These are phyloP conservation scores for Zasmidium cellare DNA, from an alignment of 2,329 filamentous ascomycete species.

Conservation along the genomic window DNA sequence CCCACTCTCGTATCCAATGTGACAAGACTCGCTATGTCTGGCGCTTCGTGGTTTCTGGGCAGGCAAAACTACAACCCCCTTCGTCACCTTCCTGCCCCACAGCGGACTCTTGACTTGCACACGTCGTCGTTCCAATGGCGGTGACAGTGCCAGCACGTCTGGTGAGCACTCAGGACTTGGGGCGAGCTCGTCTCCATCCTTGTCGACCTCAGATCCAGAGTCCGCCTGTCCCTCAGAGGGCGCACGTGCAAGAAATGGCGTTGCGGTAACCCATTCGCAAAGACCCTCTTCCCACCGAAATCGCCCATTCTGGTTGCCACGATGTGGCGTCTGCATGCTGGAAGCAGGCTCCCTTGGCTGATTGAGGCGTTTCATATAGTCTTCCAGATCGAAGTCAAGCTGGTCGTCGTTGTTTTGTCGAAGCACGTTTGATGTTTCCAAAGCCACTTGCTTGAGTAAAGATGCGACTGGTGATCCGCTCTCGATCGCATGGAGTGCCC, in stretches of 20 bases:
- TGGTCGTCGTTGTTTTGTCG: slow-evolving; percentile 11
- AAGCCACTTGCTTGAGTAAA: slow-evolving; percentile 11
- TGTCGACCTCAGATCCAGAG: not conserved
- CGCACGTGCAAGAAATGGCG: slow-evolving; percentile 37
- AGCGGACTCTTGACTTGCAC: not conserved
- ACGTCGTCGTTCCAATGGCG: not conserved
- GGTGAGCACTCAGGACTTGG: slow-evolving; percentile 1
- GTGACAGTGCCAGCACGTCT: slow-evolving; percentile 7
- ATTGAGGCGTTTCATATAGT: slow-evolving; percentile 1
- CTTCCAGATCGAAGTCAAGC: slow-evolving; percentile 7
- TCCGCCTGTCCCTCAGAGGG: too few relatives aligned
- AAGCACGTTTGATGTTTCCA: slow-evolving; percentile 10
- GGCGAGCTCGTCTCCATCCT: not conserved
- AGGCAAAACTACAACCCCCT: not conserved
- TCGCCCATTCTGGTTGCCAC: slow-evolving; percentile 19
- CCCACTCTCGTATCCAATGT: not conserved
- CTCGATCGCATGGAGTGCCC: not conserved
- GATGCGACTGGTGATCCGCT: not conserved
- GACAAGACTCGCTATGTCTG: not conserved
- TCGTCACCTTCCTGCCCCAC: not conserved
- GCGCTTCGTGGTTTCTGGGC: not conserved
- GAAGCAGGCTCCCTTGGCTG: not conserved
- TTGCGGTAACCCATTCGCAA: slow-evolving; percentile 46
- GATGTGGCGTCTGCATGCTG: slow-evolving; percentile 10
- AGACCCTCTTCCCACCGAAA: slow-evolving; percentile 48